Evolutionary conservation across 2,329 filamentous ascomycete genomes (phyloP).

Genomic region (Colletotrichum australisinense): DNA sequence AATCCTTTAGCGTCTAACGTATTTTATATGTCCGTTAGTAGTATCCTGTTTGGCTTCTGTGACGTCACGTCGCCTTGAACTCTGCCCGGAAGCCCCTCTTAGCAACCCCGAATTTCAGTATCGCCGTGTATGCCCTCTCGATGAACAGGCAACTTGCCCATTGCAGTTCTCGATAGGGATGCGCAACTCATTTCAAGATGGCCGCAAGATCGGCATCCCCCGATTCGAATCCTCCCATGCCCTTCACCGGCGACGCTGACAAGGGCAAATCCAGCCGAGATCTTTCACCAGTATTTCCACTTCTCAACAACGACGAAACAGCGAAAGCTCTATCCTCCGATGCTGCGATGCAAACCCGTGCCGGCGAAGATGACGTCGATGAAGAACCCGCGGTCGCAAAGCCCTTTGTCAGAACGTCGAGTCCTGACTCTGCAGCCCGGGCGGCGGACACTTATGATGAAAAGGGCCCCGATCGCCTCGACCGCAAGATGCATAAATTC

Average conservation of each 20-base stretch:
- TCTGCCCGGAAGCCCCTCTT: too few relatives aligned
- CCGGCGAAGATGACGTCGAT: conserved; percentile 63
- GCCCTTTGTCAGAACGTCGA: conserved; percentile 67
- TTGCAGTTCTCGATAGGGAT: too few relatives aligned
- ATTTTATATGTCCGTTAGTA: too few relatives aligned
- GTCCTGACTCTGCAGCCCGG: conserved; percentile 56
- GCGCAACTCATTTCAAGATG: background rate
- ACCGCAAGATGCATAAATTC: conserved; percentile 90
- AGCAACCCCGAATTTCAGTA: too few relatives aligned
- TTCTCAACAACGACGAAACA: conserved; percentile 50
- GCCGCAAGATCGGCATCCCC: background rate
- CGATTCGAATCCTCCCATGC: background rate
- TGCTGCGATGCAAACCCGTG: conserved; percentile 32
- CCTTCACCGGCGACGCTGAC: background rate
- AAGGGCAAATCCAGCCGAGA: background rate
- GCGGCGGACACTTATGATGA: conserved; percentile 46
- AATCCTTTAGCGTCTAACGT: too few relatives aligned
- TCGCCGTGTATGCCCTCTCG: too few relatives aligned
- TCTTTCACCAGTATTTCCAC: conserved; percentile 45
- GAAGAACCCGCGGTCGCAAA: conserved; percentile 69
- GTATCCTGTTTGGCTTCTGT: too few relatives aligned
- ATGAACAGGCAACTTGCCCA: too few relatives aligned
- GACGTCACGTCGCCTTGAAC: too few relatives aligned
- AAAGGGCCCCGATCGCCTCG: conserved; percentile 49
- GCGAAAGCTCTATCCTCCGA: conserved; percentile 41